Percentiles rank a stretch among this genome's conserved stretches.
Evolutionary conservation across 306 rosid species (phyloP).

Genomic region (Glycine latifolia): DNA sequence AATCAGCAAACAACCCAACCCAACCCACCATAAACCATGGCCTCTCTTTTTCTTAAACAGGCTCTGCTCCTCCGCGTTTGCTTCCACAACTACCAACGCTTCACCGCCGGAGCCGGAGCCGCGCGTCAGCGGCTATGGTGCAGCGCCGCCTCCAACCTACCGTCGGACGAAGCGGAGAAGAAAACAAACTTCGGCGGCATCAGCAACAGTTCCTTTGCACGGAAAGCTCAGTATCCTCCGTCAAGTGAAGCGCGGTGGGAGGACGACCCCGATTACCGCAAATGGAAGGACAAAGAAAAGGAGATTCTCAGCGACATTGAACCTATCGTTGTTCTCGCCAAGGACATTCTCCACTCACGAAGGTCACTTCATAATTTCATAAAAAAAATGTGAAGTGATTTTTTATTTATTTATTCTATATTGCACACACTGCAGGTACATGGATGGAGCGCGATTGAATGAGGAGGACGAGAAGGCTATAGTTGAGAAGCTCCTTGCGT

Average conservation of each 20-base stretch:
- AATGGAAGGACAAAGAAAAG: constrained; percentile 72
- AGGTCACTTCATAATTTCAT: constrained; percentile 46
- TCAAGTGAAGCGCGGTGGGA: constrained; percentile 52
- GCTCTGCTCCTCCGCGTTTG: constrained; percentile 58
- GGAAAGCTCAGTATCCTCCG: neutral
- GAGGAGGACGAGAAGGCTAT: constrained; percentile 71
- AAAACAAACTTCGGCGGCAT: constrained; percentile 27
- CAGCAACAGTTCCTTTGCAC: constrained; percentile 33
- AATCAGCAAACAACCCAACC: no score
- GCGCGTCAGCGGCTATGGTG: constrained; percentile 51
- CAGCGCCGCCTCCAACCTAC: constrained; percentile 48
- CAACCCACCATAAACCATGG: constrained; percentile 53
- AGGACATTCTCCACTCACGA: constrained; percentile 76
- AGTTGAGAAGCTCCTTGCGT: constrained; percentile 72
- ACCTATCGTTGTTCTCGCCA: constrained; percentile 65
- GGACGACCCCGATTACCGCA: constrained; percentile 67
- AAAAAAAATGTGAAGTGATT: no score
- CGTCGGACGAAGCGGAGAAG: constrained; percentile 54
- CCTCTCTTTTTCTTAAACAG: constrained; percentile 57
- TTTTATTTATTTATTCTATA: no score
- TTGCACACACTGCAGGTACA: constrained; percentile 51
- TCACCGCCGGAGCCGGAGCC: neutral
- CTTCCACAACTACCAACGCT: constrained; percentile 48
- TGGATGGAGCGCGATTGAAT: constrained; percentile 69
- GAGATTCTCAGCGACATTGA: constrained; percentile 75